Base-by-base conservation (phyloP, 1,284 basidiomycete species). In the Malassezia globosa region DNA sequence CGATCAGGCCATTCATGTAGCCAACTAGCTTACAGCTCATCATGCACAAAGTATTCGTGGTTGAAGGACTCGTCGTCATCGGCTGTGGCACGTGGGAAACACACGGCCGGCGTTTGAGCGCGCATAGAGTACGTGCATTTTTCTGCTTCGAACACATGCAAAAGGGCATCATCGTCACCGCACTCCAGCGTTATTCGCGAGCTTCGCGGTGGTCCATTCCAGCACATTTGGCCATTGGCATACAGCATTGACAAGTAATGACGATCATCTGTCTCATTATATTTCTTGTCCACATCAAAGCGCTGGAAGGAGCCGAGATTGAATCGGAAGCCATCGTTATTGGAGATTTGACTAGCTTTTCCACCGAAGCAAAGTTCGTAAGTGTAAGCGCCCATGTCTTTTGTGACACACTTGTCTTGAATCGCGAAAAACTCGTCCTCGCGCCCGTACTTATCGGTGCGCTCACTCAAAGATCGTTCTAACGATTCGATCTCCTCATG, bases 321-420 rank as follows among this genome's bases (percentile, higher is more conserved):
- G 74, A 87, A 85, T 0, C 78, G 80, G 5, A 77, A 77, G 18
- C 84, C 82, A 45, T 87, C 86, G 54, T 82, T 81, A 69, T 84
- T 85, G 16, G 85, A 83, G 72, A 85, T 94, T 74, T 99, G 92
- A 45, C 77, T 84, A 1, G 84, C 85, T 58, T 83, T 80, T 11
- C 82, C 80, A 59, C 96, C 95, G 64, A 95, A 79, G 75, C 92
- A 97, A n/a, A 95, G 77, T 70, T 92, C 87, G 72, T 97, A 99
- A 1, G 83, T 87, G 73, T 96, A 97, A 83, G 95, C 92, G 75
- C 92, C 92, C 14, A 79, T 77, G 47, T 89, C 80, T 63, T 82
- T 83, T n/a, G 48, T 42, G 19, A 97, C 73, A 64, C 92, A 97
- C 4, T 78, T 77, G 7, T 79, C 78, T 29, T 94, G 84, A 10